Evolutionary conservation across 2,329 filamentous ascomycete species (phyloP).

Genomic region (Diaporthe citri): DNA sequence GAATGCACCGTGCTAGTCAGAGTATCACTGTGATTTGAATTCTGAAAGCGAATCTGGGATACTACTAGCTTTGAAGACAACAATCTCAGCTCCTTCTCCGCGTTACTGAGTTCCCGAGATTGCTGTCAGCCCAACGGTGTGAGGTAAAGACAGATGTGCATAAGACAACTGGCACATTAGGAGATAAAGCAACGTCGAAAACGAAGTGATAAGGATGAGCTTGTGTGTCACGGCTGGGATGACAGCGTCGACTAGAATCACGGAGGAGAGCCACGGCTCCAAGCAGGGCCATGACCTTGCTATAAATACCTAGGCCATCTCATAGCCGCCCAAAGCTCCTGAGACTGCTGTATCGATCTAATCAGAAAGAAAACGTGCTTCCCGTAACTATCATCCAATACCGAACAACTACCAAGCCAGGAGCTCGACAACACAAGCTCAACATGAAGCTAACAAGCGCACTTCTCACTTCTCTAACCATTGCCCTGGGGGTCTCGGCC

Average conservation of each 20-base stretch:
- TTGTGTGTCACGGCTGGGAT: background rate
- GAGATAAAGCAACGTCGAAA: background rate
- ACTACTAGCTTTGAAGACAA: background rate
- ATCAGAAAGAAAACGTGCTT: background rate
- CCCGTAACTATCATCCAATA: background rate
- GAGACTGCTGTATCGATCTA: background rate
- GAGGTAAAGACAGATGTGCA: background rate
- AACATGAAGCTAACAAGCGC: conserved; percentile 12
- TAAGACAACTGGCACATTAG: background rate
- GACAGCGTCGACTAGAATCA: too few relatives aligned
- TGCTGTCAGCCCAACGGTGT: too few relatives aligned
- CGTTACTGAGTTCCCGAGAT: background rate
- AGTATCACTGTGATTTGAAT: background rate
- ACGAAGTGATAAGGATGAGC: background rate
- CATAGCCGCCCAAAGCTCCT: background rate
- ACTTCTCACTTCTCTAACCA: background rate
- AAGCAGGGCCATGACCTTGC: background rate
- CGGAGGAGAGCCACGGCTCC: too few relatives aligned
- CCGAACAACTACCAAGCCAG: background rate
- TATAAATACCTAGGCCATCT: background rate
- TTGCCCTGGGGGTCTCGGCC: background rate
- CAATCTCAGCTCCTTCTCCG: background rate
- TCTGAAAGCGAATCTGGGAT: background rate
- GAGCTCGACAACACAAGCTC: background rate
- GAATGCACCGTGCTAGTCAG: background rate